Base-by-base conservation (phyloP, 768 basidiomycete genomes). In the Lentinus brumalis region DNA sequence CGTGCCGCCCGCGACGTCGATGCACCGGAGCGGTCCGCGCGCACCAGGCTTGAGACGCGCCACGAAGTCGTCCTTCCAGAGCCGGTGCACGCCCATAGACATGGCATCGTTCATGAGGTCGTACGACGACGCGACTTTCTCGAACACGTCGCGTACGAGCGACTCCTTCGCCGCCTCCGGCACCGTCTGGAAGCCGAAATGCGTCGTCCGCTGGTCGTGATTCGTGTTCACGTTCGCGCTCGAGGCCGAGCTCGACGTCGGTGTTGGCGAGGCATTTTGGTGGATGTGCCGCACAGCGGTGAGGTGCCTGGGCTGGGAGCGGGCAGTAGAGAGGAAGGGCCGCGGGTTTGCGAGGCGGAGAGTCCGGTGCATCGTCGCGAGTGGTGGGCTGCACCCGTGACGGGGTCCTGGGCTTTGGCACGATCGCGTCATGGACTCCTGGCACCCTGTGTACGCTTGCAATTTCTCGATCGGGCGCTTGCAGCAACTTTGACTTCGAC, bases 61-160 rank as follows among this genome's bases (percentile, higher is more conserved):
- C 30, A 98, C 87, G 70, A 92, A 92, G 16, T 87, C 81, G 73
- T 98, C 95, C 76, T 98, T 99, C 97, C 97, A 99, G 26, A 99
- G 78, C 56, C 97, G 84, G 71, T 98, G 97, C 10, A 98, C 88
- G 39, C 97, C 97, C 62, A 98, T 76, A 3, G 97, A 98, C 74
- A 95, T 92, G n/a, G 95, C 93, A 71, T 98, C 97, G 80, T 99
- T 99, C 96, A 99, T 97, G 44, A 98, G 74, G 75, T 98, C 97
- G 76, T 99, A 99, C 47, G 84, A 89, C 39, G 92, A 89, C 45
- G 97, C 95, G 59, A 99, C 97, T 7, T 93, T 96, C 70, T 92
- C 87, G 77, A 99, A 99, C 53, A 99, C 96, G 64, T 84, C 84
- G 69, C 92, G 93, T 63, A 99, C 97, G 49, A 98, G 81, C 2